Percentiles rank a stretch among this genome's conserved stretches.
phyloP scores from a whole-genome alignment of 2,329 filamentous ascomycete species.

The Paecilomyces sp. region DNA sequence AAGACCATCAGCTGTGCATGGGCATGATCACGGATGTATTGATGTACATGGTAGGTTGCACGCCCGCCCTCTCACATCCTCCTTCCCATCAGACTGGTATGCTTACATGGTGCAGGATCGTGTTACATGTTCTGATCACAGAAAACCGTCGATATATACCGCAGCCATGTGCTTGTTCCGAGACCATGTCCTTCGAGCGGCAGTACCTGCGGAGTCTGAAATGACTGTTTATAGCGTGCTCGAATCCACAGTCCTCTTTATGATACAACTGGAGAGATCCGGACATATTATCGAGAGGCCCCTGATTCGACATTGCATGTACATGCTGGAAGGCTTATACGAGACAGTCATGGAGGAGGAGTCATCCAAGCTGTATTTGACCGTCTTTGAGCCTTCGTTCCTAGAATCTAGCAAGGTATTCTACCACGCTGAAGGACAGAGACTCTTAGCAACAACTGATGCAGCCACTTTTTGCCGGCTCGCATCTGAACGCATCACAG shows the following conservation, averaged over 20 bases:
- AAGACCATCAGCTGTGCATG: slow-evolving; percentile 86
- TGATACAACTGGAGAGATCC: slow-evolving; percentile 85
- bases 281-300: slow-evolving; percentile 82
- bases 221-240: slow-evolving; percentile 64
- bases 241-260: slow-evolving; percentile 75
- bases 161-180: slow-evolving; percentile 82
- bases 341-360: slow-evolving; percentile 73
- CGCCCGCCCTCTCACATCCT: not conserved
- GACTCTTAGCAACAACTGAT: slow-evolving; percentile 68
- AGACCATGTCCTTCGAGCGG: slow-evolving; percentile 69
- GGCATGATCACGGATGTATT: slow-evolving; percentile 94
- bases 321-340: slow-evolving; percentile 86
- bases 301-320: slow-evolving; percentile 72
- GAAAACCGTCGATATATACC: slow-evolving; percentile 71
- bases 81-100: not conserved
- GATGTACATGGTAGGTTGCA: slow-evolving; percentile 71
- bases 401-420: slow-evolving; percentile 63
- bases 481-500: slow-evolving; percentile 64
- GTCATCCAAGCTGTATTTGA: slow-evolving; percentile 73
- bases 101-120: slow-evolving; percentile 54
- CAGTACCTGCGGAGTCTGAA: slow-evolving; percentile 35
- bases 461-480: slow-evolving; percentile 75
- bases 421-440: slow-evolving; percentile 68
- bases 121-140: slow-evolving; percentile 67
- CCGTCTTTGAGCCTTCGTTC: slow-evolving; percentile 73